Evolutionary conservation across 257 asterid genomes (phyloP), one percentile per base, ranked within the genome.

Genomic region (Marsdenia floribunda): DNA sequence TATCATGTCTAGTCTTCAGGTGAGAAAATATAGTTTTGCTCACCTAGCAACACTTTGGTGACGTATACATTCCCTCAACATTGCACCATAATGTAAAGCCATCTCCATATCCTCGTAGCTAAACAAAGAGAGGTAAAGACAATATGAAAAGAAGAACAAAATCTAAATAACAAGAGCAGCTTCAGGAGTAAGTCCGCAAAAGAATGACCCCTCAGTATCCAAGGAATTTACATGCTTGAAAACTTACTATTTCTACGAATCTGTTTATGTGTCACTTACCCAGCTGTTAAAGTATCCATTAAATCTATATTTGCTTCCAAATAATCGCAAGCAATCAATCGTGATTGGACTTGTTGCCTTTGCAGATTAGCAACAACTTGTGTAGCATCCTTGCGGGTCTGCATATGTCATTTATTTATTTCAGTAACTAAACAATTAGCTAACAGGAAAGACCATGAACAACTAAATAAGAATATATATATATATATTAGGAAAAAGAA

Each of bases 361-460:
- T 95, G 99, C 86, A 95, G 85, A 87, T 95, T 95, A 29, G 99
- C 96, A 81, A 95, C 97, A 76, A 95, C 97, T 82, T 90, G 98
- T 4, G 98, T 90, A 59, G 96, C 99, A 85, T 92, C 98, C 84
- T 92, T 95, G 75, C 98, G 96, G 52, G 97, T 80, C 99, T 94
- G 91, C 85, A 85, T 75, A 70, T 75, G 55, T 38, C 47, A 58
- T 42, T 44, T 21, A 50, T 42, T 44, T 21, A 5, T 52, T 59
- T 69, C 75, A 69, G 52, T 44, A 70, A 49, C 40, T 67, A 49
- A 47, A 50, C 33, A 78, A 42, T 58, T 8, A 21, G 10, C 16
- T 61, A 44, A 60, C 61, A 47, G 10, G 44, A 63, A 29, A 14
- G 29, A 42, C 50, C 26, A 65, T n/a, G 54, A 69, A 44, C 26